These are phyloP conservation scores for Fusarium equiseti DNA, from an alignment of 2,329 filamentous ascomycete species.

Conservation along the genomic window DNA sequence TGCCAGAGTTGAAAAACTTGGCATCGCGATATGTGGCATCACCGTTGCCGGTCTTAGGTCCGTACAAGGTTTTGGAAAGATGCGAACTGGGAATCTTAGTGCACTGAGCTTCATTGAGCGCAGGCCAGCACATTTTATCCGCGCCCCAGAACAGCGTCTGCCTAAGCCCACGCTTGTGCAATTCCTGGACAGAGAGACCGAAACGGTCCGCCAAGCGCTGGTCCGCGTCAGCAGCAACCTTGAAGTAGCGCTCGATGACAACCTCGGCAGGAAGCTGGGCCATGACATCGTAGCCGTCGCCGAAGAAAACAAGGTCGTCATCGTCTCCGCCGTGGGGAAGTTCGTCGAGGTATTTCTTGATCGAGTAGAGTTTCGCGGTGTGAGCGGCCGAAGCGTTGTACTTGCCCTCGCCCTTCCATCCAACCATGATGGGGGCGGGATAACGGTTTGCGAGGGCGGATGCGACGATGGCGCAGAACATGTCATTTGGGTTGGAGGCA, in stretches of 20 bases:
- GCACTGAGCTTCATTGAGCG: slow-evolving; percentile 52
- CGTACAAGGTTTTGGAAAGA: slow-evolving; percentile 52
- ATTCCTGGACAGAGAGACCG: slow-evolving; percentile 53
- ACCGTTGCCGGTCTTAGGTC: slow-evolving; percentile 52
- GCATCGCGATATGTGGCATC: slow-evolving; percentile 51
- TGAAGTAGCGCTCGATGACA: slow-evolving; percentile 71
- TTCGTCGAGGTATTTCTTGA: slow-evolving; percentile 55
- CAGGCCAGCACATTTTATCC: slow-evolving; percentile 54
- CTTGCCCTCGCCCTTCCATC: slow-evolving; percentile 53
- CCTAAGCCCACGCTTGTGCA: slow-evolving; percentile 49
- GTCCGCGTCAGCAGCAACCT: slow-evolving; percentile 65
- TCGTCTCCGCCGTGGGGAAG: slow-evolving; percentile 52
- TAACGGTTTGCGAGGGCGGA: slow-evolving; percentile 55
- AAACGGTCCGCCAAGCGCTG: slow-evolving; percentile 63
- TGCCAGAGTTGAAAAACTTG: slow-evolving; percentile 61
- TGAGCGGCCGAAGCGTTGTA: slow-evolving; percentile 32
- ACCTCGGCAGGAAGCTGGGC: slow-evolving; percentile 74
- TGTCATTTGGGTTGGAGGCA: slow-evolving; percentile 53
- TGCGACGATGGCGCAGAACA: slow-evolving; percentile 55
- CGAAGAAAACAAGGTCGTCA: slow-evolving; percentile 71
- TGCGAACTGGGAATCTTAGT: slow-evolving; percentile 55
- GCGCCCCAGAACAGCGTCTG: slow-evolving; percentile 59
- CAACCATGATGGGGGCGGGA: slow-evolving; percentile 54
- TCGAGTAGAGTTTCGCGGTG: slow-evolving; percentile 47
- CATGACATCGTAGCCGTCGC: slow-evolving; percentile 73